Evolutionary conservation across 2,329 filamentous ascomycete genomes (phyloP).

Genomic region (Paracorniculantispora psalliotae): DNA sequence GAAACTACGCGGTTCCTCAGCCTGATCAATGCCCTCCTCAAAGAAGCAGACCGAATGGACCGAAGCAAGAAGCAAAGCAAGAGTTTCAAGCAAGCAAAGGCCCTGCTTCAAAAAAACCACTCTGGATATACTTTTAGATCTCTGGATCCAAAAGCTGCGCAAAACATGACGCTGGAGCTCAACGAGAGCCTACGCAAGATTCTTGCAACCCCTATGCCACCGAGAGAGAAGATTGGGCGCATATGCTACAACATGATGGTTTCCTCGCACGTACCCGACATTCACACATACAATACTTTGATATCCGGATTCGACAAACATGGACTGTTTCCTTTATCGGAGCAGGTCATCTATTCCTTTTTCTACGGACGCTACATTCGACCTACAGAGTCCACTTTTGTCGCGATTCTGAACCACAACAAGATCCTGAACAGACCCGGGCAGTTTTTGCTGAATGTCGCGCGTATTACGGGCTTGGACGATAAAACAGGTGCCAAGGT

Average conservation of each 20-base stretch:
- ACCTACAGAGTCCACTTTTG: slow-evolving; percentile 45
- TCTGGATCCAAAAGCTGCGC: slow-evolving; percentile 23
- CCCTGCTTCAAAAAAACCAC: slow-evolving; percentile 17
- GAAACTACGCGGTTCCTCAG: slow-evolving; percentile 23
- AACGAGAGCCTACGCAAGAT: slow-evolving; percentile 28
- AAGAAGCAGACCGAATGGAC: slow-evolving; percentile 23
- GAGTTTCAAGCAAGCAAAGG: slow-evolving; percentile 26
- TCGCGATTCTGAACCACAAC: slow-evolving; percentile 48
- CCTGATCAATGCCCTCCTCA: slow-evolving; percentile 27
- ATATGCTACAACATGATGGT: slow-evolving; percentile 64
- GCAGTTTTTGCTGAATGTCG: slow-evolving; percentile 40
- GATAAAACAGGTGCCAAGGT: slow-evolving; percentile 34
- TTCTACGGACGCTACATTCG: slow-evolving; percentile 37
- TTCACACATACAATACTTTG: slow-evolving; percentile 67
- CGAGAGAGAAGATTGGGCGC: slow-evolving; percentile 32
- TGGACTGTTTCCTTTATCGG: slow-evolving; percentile 44
- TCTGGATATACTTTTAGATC: slow-evolving; percentile 24
- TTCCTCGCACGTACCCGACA: slow-evolving; percentile 55
- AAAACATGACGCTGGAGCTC: slow-evolving; percentile 22
- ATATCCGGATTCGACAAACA: slow-evolving; percentile 58
- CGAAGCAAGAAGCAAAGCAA: slow-evolving; percentile 20
- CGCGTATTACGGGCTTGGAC: slow-evolving; percentile 42
- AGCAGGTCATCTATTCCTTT: slow-evolving; percentile 49
- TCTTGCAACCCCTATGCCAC: slow-evolving; percentile 20
- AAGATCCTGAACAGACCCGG: slow-evolving; percentile 35